A percentile compares a stretch with the other conserved stretches of the same genome.
These are phyloP conservation scores for Pseudogymnoascus sp. DNA, from an alignment of 2,329 filamentous ascomycete species.

Conservation along the genomic window DNA sequence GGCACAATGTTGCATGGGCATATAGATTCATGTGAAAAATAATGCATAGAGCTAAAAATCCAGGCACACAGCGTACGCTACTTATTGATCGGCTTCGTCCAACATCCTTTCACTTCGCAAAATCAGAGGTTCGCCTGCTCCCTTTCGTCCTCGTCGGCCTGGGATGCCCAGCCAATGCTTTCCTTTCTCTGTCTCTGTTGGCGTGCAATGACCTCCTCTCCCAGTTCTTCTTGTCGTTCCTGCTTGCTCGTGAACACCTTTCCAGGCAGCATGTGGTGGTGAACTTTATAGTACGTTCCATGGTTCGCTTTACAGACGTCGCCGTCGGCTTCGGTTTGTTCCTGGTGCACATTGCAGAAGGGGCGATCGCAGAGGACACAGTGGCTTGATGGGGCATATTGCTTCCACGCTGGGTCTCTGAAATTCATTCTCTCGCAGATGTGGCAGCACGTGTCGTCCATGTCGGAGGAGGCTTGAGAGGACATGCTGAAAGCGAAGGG, in stretches of 20 bases:
- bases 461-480: not conserved
- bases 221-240: not conserved
- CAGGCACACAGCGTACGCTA: slow-evolving; percentile 1
- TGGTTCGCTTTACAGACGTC: slow-evolving; percentile 4
- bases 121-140: not conserved
- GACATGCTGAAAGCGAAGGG: slow-evolving; percentile 1
- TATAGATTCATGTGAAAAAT: not conserved
- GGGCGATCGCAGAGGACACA: not conserved
- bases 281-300: not conserved
- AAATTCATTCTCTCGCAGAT: slow-evolving; percentile 4
- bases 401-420: not conserved
- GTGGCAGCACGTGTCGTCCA: slow-evolving; percentile 1
- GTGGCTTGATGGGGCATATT: slow-evolving; percentile 3
- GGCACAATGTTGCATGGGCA: not conserved
- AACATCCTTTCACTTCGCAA: not conserved
- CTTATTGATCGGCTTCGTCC: not conserved
- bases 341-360: not conserved
- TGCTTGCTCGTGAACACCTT: slow-evolving; percentile 6
- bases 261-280: not conserved
- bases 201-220: not conserved
- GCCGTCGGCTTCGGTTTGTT: not conserved
- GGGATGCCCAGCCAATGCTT: not conserved
- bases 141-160: not conserved
- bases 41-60: slow-evolving; percentile 3
- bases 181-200: not conserved